Evolutionary conservation across 106 monocot genomes (phyloP).

Genomic region (Alisma plantagoaquatica): DNA sequence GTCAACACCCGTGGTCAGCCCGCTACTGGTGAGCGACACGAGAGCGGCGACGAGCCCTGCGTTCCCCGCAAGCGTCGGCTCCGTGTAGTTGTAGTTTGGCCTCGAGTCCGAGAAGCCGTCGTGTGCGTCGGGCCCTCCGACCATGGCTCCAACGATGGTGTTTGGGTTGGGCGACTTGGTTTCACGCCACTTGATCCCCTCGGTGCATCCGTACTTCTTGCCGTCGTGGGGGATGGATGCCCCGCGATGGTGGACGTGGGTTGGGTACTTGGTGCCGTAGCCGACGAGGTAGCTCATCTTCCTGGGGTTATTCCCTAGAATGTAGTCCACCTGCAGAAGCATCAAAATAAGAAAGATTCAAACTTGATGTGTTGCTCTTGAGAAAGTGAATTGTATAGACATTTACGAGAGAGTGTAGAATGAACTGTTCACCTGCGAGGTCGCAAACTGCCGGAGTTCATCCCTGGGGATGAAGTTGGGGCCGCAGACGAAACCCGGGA

Average conservation of each 20-base stretch:
- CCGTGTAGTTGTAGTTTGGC: constrained; percentile 31
- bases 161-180: constrained; percentile 38
- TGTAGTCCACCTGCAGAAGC: constrained; percentile 38
- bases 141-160: constrained; percentile 60
- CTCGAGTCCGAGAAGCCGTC: constrained; percentile 48
- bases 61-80: constrained; percentile 64
- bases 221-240: constrained; percentile 62
- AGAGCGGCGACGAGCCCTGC: constrained; percentile 68
- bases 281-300: constrained; percentile 87
- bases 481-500: constrained; percentile 66
- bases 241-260: constrained; percentile 58
- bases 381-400: too few relatives aligned
- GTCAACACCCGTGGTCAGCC: constrained; percentile 31
- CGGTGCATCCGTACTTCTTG: constrained; percentile 48
- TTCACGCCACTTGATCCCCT: constrained; percentile 55
- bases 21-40: constrained; percentile 37
- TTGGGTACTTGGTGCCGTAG: constrained; percentile 53
- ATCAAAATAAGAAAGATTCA: neutral
- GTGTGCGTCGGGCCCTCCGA: constrained; percentile 43
- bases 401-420: constrained; percentile 24
- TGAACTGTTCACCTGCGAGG: constrained; percentile 3
- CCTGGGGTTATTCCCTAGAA: constrained; percentile 55
- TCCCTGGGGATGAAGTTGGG: constrained; percentile 28
- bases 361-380: neutral
- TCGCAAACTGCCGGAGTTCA: constrained; percentile 37